phyloP scores from a whole-genome alignment of 2,329 filamentous ascomycete species.

The Diplodia seriata region DNA sequence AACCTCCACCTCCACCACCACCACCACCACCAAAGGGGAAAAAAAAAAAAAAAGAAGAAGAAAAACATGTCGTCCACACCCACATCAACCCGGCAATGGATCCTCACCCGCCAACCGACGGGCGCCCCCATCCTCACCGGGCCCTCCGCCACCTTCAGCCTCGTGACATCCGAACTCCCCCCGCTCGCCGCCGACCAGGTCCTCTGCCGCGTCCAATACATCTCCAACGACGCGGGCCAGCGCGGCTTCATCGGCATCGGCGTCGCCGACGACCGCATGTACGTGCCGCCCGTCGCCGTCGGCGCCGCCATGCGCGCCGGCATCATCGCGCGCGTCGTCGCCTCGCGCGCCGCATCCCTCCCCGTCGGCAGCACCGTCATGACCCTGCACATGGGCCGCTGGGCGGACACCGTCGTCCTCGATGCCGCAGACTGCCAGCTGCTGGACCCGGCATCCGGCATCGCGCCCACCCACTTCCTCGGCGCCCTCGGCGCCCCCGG shows the following conservation, averaged over 20 bases:
- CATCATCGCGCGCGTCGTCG: constrained; percentile 66
- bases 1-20: too few relatives aligned
- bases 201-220: constrained; percentile 55
- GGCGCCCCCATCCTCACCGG: constrained; percentile 47
- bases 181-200: constrained; percentile 51
- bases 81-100: constrained; percentile 50
- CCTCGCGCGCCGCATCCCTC: constrained; percentile 63
- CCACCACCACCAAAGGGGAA: not conserved
- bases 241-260: constrained; percentile 59
- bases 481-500: constrained; percentile 61
- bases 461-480: constrained; percentile 54
- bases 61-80: not conserved
- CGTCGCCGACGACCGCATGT: constrained; percentile 60
- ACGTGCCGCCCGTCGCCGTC: constrained; percentile 71
- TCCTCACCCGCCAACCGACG: constrained; percentile 51
- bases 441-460: constrained; percentile 45
- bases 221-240: constrained; percentile 63
- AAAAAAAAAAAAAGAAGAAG: too few relatives aligned
- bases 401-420: constrained; percentile 72
- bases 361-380: constrained; percentile 64
- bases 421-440: constrained; percentile 44
- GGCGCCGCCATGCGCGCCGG: constrained; percentile 72
- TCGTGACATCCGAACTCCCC: constrained; percentile 44
- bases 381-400: constrained; percentile 59
- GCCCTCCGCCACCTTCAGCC: constrained; percentile 50